Base-by-base conservation (phyloP, 2,329 filamentous ascomycete genomes). In the Dactylellina parvicollis region DNA sequence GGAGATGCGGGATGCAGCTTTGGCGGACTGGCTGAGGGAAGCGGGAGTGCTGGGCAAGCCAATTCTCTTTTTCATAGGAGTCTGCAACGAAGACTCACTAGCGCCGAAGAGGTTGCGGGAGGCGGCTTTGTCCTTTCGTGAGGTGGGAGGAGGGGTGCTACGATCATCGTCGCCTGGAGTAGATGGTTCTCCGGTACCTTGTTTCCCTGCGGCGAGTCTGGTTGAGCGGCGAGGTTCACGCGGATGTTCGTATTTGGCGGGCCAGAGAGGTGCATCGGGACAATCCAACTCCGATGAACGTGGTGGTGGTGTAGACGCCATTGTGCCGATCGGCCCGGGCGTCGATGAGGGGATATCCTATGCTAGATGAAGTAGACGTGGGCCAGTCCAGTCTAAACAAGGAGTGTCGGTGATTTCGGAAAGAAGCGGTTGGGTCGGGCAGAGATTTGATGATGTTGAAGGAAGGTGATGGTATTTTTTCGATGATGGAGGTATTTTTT, bases 21-120 rank as follows among this genome's bases (percentile, higher is more conserved):
- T 73, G 1, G 69, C 69, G 14, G 69, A 73, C 24, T 60, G 61
- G 38, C 36, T 55, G 22, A 73, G 14, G n/a, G 69, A 66, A 34
- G 56, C 44, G 5, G 69, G 69, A 16, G 69, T 73, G 20, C 36
- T 34, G 8, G 69, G 69, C 20, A 50, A 20, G 8, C 16, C 60
- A 4, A 46, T 36, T 46, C 61, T 73, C 47, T 73, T 73, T 54
- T 73, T 73, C 60, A 60, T 55, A 1, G 69, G 69, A 9, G 69
- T 73, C 30, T 73, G 69, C 2, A 65, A 42, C 18, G 59, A 36
- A 46, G n/a, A 36, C 7, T 16, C 20, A 18, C 18, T 18, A 1
- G 44, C 38, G 3, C 44, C 57, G 18, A 62, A 60, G 20, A 65
- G 18, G 22, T 47, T 65, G 14, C 55, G 61, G 18, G 44, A 34